phyloP scores from a whole-genome alignment of 768 basidiomycete genomes.

The Steccherinum ochraceum region DNA sequence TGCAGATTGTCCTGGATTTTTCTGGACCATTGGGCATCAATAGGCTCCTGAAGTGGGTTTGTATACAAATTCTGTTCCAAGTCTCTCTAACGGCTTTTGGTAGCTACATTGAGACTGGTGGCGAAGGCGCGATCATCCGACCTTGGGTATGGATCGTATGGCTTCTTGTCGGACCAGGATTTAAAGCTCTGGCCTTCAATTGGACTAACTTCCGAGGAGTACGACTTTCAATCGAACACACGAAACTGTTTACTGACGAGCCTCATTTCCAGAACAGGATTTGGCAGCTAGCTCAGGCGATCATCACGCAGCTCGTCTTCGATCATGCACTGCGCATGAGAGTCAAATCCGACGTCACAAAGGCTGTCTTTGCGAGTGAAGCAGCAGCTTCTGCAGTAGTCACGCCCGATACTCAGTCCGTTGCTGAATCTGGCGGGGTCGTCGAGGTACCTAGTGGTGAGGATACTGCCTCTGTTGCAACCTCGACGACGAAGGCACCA shows the following conservation, averaged over 20 bases:
- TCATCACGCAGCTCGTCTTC: constrained; percentile 48
- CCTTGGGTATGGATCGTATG: constrained; percentile 68
- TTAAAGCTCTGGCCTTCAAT: constrained; percentile 42
- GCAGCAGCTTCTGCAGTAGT: constrained; percentile 8
- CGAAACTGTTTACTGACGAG: too few species aligned
- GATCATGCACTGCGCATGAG: constrained; percentile 58
- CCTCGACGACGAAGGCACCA: constrained; percentile 3
- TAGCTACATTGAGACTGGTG: constrained; percentile 56
- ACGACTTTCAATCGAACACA: constrained; percentile 1
- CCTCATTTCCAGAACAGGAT: constrained; percentile 34
- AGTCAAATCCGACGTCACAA: constrained; percentile 38
- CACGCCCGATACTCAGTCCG: constrained; percentile 20
- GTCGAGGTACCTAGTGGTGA: constrained; percentile 1
- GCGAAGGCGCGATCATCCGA: constrained; percentile 39
- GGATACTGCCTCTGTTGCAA: constrained; percentile 8
- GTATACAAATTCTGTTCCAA: neutral
- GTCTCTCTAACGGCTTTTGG: neutral
- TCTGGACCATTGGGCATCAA: constrained; percentile 29
- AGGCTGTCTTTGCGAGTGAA: neutral
- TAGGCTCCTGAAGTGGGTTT: constrained; percentile 28
- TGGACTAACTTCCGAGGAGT: constrained; percentile 33
- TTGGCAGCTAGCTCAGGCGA: constrained; percentile 42
- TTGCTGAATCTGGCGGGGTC: constrained; percentile 5
- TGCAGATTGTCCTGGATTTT: constrained; percentile 15
- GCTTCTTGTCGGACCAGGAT: constrained; percentile 43